Evolutionary conservation across 768 basidiomycete species (phyloP), one percentile per base, ranked within the genome.

Genomic region (Tylopilus rubrobrunneus): DNA sequence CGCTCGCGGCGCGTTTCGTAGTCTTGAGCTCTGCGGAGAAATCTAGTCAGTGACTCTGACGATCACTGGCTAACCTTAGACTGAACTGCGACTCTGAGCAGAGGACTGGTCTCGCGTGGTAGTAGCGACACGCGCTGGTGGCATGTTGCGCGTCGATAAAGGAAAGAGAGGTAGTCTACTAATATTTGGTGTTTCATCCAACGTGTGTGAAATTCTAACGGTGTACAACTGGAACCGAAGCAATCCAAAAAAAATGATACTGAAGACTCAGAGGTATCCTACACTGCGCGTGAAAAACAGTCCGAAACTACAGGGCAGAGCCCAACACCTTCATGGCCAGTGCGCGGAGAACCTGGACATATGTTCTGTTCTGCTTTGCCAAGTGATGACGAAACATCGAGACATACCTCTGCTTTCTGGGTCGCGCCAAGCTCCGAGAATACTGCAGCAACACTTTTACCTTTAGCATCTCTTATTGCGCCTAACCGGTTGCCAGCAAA

Each of bases 401-500:
- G 40, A 64, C 75, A 59, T 62, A 91, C 93, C 83, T 96, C 89
- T 45, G 93, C 92, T 68, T 91, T 95, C 76, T 94, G 87, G 48
- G 74, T 74, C 3, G 83, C 80, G 17, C 83, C 86, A 25, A 97
- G 77, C 21, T 88, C 81, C 44, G 76, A 72, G 68, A 98, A 98
- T 17, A 97, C 94, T 9, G 87, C 80, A 3, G 89, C 92, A 23
- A 98, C 93, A 56, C 87, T 88, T 78, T 91, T 92, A 10, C 94
- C 89, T 74, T 98, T 98, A 4, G 94, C 94, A 64, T 98, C 94
- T 53, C 94, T 78, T 45, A 98, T 77, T 4, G 93, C 92, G 41
- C 94, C 94, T 28, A 97, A 72, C n/a, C 91, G 77, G 66, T 94
- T 96, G 1, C 94, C 94, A 0, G 92, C 90, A 59, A 86, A 80